phyloP scores from a whole-genome alignment of 2,329 filamentous ascomycete genomes.

The Juglanconis sp. region DNA sequence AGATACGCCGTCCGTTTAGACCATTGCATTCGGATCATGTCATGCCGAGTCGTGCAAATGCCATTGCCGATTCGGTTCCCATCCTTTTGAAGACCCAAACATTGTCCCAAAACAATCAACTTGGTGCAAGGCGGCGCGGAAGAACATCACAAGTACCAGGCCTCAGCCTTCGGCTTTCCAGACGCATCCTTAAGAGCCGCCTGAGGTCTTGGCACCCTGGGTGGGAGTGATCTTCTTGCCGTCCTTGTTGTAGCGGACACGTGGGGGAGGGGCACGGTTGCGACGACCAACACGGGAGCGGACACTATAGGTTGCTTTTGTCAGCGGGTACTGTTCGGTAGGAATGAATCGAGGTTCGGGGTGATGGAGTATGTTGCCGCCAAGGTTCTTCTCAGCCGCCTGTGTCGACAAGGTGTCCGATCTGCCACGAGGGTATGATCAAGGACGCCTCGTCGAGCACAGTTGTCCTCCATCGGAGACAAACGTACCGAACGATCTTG shows the following conservation, averaged over 20 bases:
- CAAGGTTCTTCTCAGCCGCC: slow-evolving; percentile 46
- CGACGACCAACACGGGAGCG: slow-evolving; percentile 94
- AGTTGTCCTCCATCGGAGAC: slow-evolving; percentile 58
- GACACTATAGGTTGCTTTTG: slow-evolving; percentile 62
- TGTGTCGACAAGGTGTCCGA: slow-evolving; percentile 26
- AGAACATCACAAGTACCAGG: slow-evolving; percentile 3
- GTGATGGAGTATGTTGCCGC: slow-evolving; percentile 22
- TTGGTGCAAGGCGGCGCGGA: neutral
- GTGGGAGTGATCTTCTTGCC: slow-evolving; percentile 98
- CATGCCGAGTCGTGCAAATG: slow-evolving; percentile 12
- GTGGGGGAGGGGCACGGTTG: slow-evolving; percentile 96
- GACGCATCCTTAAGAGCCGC: neutral
- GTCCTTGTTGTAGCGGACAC: slow-evolving; percentile 99
- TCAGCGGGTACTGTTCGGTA: slow-evolving; percentile 35
- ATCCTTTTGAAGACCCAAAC: slow-evolving; percentile 12
- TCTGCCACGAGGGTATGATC: slow-evolving; percentile 9
- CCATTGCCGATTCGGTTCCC: slow-evolving; percentile 1
- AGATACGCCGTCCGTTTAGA: slow-evolving; percentile 13
- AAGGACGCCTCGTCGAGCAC: slow-evolving; percentile 24
- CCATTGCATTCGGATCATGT: slow-evolving; percentile 14
- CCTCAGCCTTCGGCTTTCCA: neutral
- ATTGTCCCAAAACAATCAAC: neutral
- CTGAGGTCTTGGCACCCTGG: slow-evolving; percentile 62
- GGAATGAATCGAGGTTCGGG: slow-evolving; percentile 12
- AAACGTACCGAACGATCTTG: slow-evolving; percentile 99